Evolutionary conservation across 192 early-diverging fungal species (phyloP), one percentile per base, ranked within the genome.

Genomic region (Mortierella hygrophila): DNA sequence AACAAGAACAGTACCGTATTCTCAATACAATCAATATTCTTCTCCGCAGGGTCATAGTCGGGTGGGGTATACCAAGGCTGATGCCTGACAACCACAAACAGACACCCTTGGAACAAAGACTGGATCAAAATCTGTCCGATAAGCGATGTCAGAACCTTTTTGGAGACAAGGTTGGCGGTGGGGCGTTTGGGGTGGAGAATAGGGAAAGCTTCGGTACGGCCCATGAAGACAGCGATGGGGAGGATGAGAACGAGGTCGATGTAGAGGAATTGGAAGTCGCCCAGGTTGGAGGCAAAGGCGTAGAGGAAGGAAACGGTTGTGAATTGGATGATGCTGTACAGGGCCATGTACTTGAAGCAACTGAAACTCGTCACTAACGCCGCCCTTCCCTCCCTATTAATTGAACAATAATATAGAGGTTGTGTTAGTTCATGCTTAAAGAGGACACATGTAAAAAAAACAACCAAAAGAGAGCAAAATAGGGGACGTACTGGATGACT

Each of bases 261-360:
- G 87, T 94, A 99, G 80, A 99, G 87, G 88, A 98, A 99, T 92
- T 99, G 97, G 80, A 96, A 96, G 82, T 99, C 97, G 38, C 95
- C 97, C 80, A 99, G 88, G 75, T 97, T 97, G 72, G 93, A 93
- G 41, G 91, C 96, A 88, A 97, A 95, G 26, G 93, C 88, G 90
- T 99, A 99, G 77, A 99, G 84, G 37, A 99, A 89, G 70, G 95
- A 96, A 57, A 99, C 98, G 8, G 97, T 94, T 1, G 96, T 97
- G 81, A 98, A 99, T 82, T 99, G 99, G 80, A 99, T 98, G 70
- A 99, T 92, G 73, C 94, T 95, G 88, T 99, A 99, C 46, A 99
- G 89, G 3, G 98, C 97, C 97, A 99, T 98, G 88, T 95, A 99
- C 91, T 99, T 98, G 94, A 99, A 99, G 90, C 97, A 98, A 82